Conservation (phyloP, 768 basidiomycete genomes). For the Russula ochroleuca region DNA sequence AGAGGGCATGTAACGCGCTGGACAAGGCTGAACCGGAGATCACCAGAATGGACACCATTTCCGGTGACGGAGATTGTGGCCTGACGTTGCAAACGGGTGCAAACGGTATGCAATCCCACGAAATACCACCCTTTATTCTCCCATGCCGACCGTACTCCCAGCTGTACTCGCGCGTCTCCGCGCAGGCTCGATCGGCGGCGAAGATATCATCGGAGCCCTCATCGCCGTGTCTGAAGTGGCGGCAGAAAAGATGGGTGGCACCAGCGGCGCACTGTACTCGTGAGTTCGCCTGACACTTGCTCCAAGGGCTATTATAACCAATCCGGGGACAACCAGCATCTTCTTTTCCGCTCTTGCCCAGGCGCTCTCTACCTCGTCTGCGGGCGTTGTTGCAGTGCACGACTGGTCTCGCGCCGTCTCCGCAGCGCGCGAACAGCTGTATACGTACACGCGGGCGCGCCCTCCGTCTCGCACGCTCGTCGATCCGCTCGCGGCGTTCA, state of each 20-base stretch:
- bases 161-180: constrained; percentile 58
- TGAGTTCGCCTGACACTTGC: constrained; percentile 38
- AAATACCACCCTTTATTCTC: neutral
- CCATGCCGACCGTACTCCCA: constrained; percentile 28
- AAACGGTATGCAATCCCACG: constrained; percentile 42
- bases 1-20: constrained; percentile 59
- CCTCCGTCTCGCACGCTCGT: constrained; percentile 88
- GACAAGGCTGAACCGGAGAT: constrained; percentile 83
- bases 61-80: constrained; percentile 84
- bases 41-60: constrained; percentile 84
- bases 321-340: constrained; percentile 48
- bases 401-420: constrained; percentile 60
- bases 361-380: constrained; percentile 47
- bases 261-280: constrained; percentile 89
- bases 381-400: constrained; percentile 42
- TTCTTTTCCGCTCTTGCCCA: constrained; percentile 88
- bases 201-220: constrained; percentile 60
- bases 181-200: constrained; percentile 53
- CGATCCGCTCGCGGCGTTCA: constrained; percentile 84
- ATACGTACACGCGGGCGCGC: constrained; percentile 83
- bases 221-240: constrained; percentile 68
- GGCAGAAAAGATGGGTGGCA: constrained; percentile 87
- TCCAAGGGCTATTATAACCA: too few species aligned
- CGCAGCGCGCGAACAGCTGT: constrained; percentile 57
- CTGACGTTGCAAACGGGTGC: constrained; percentile 72